Evolutionary conservation across 2,329 filamentous ascomycete species (phyloP).

Genomic region (Colletotrichum coccodes): DNA sequence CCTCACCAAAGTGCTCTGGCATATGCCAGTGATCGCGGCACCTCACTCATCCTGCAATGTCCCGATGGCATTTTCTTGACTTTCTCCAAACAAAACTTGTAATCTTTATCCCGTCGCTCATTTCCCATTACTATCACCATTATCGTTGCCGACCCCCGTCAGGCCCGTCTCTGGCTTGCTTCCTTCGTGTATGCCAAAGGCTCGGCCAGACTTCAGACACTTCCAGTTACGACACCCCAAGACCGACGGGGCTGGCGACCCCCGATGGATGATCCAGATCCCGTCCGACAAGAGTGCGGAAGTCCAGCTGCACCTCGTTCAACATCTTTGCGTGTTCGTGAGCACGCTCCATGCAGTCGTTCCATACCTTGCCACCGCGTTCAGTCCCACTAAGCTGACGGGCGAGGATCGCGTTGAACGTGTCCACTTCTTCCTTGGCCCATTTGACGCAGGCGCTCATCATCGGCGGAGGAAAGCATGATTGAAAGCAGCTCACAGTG

Average conservation of each 20-base stretch:
- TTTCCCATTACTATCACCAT: background rate
- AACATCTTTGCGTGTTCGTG: conserved; percentile 84
- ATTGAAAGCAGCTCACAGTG: conserved; percentile 88
- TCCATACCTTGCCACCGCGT: conserved; percentile 79
- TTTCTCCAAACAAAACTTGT: background rate
- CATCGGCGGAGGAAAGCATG: conserved; percentile 85
- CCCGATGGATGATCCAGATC: conserved; percentile 50
- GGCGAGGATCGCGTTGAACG: conserved; percentile 84
- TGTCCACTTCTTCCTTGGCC: conserved; percentile 95
- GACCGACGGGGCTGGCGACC: conserved; percentile 48
- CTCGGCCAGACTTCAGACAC: background rate
- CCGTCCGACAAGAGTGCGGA: conserved; percentile 81
- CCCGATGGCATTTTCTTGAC: conserved; percentile 7
- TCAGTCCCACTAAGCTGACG: conserved; percentile 91
- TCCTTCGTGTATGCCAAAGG: background rate
- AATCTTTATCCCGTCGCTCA: background rate
- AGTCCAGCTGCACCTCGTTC: conserved; percentile 88
- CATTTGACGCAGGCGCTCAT: conserved; percentile 97
- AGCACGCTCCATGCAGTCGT: conserved; percentile 83
- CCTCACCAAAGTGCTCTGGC: background rate
- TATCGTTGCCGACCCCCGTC: background rate
- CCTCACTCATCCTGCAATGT: background rate
- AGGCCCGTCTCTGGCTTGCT: background rate
- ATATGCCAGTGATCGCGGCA: conserved; percentile 12
- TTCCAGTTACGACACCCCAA: conserved; percentile 48